A percentile compares a stretch with the other conserved stretches of the same genome.
phyloP scores from a whole-genome alignment of 805 yeast genomes.

The Starmerella vaccinii region DNA sequence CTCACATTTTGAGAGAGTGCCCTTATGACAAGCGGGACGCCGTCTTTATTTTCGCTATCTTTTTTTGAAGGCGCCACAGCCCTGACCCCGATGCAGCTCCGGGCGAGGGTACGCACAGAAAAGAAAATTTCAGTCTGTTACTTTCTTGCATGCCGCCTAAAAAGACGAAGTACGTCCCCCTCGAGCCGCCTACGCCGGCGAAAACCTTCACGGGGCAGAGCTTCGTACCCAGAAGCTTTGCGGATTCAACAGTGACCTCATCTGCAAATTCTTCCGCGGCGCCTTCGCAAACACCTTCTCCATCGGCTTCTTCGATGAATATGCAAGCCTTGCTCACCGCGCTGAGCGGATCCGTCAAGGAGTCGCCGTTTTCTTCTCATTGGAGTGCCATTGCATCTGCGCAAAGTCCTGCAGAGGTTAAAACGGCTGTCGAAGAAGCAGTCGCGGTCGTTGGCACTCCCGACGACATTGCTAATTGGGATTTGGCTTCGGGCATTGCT shows the following conservation, averaged over 20 bases:
- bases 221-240: conserved; percentile 17
- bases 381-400: conserved; percentile 45
- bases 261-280: conserved; percentile 25
- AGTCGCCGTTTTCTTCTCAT: conserved; percentile 56
- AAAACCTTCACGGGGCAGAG: conserved; percentile 14
- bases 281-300: conserved; percentile 38
- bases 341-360: conserved; percentile 45
- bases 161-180: conserved; percentile 20
- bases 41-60: too few relatives aligned
- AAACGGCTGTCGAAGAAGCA: conserved; percentile 44
- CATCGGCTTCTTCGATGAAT: conserved; percentile 42
- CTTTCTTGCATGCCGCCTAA: conserved; percentile 22
- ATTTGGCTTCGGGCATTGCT: conserved; percentile 49
- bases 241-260: not conserved
- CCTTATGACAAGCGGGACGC: too few relatives aligned
- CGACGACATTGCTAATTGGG: conserved; percentile 50
- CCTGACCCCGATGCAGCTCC: not conserved
- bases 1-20: too few relatives aligned
- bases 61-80: not conserved
- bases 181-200: conserved; percentile 19
- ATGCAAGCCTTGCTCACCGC: conserved; percentile 66
- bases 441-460: conserved; percentile 43
- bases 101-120: not conserved
- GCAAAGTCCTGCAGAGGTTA: conserved; percentile 44
- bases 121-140: conserved; percentile 4